A percentile compares a stretch with the other conserved stretches of the same genome.
These are phyloP conservation scores for Brassica hybrid DNA, from an alignment of 441 rosid species.

Conservation along the genomic window DNA sequence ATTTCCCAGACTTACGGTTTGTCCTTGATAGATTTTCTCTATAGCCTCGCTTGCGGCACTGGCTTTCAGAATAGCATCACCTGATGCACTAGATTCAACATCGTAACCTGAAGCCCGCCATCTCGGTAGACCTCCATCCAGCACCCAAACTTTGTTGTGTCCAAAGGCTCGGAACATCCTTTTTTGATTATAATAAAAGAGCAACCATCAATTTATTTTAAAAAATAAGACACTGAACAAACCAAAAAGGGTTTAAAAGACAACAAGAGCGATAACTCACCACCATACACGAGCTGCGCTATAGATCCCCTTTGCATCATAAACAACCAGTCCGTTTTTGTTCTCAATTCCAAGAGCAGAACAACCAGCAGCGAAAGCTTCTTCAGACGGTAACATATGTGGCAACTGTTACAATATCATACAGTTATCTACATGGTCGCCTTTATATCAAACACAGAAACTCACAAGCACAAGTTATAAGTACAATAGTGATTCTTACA, in stretches of 20 bases:
- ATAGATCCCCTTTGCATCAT: conserved; percentile 95
- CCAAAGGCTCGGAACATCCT: conserved; percentile 99
- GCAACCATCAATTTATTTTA: not conserved
- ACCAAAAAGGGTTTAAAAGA: too few species aligned
- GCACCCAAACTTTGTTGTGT: conserved; percentile 93
- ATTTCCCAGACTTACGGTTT: conserved; percentile 54
- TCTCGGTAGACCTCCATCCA: conserved; percentile 96
- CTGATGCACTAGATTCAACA: conserved; percentile 94
- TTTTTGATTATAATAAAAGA: conserved; percentile 13
- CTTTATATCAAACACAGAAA: too few species aligned
- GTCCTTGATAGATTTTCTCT: conserved; percentile 87
- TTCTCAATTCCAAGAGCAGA: conserved; percentile 94
- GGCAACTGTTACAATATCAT: conserved; percentile 60
- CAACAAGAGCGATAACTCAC: conserved; percentile 52
- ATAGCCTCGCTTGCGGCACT: conserved; percentile 96
- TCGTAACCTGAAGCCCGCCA: conserved; percentile 43
- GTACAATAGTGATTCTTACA: conserved; percentile 45
- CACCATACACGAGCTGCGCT: conserved; percentile 99
- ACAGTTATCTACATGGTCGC: too few species aligned
- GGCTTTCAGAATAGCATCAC: conserved; percentile 85
- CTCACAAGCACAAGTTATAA: too few species aligned
- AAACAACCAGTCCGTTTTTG: conserved; percentile 86
- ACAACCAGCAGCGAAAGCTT: conserved; percentile 91
- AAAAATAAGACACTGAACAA: not conserved
- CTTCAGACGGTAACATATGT: conserved; percentile 95